These are phyloP conservation scores for Rhypophila decipiens DNA, from an alignment of 495 filamentous ascomycete genomes.

Conservation along the genomic window DNA sequence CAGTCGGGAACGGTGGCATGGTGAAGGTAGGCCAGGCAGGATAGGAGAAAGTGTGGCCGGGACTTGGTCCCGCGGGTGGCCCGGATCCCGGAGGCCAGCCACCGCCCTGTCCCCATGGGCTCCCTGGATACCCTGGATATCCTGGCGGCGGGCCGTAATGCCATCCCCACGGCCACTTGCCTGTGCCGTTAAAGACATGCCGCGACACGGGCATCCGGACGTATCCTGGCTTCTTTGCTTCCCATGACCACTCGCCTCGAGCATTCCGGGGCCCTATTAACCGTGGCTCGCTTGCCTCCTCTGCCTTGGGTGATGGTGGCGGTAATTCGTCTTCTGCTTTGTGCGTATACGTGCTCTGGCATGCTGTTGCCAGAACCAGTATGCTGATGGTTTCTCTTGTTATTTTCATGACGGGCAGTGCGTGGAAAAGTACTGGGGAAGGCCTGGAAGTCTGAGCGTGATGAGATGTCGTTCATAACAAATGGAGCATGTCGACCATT, in stretches of 20 bases:
- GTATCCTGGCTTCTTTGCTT: constrained; percentile 12
- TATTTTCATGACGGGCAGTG: neutral
- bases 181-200: constrained; percentile 21
- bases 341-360: neutral
- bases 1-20: neutral
- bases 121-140: no score
- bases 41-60: no score
- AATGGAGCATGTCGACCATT: neutral
- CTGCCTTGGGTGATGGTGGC: neutral
- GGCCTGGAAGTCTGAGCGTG: neutral
- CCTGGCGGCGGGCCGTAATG: constrained; percentile 13
- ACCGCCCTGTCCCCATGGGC: neutral
- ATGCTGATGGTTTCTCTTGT: neutral
- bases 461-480: neutral
- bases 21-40: no score
- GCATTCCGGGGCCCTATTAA: neutral
- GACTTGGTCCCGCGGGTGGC: neutral
- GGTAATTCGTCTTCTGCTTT: neutral
- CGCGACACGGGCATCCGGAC: constrained; percentile 22
- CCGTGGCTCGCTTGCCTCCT: neutral
- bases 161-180: constrained; percentile 15
- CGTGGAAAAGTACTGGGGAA: neutral
- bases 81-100: neutral
- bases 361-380: constrained; percentile 5
- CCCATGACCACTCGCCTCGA: neutral